phyloP scores from a whole-genome alignment of 805 yeast species.

The Teunomyces gatunensis region DNA sequence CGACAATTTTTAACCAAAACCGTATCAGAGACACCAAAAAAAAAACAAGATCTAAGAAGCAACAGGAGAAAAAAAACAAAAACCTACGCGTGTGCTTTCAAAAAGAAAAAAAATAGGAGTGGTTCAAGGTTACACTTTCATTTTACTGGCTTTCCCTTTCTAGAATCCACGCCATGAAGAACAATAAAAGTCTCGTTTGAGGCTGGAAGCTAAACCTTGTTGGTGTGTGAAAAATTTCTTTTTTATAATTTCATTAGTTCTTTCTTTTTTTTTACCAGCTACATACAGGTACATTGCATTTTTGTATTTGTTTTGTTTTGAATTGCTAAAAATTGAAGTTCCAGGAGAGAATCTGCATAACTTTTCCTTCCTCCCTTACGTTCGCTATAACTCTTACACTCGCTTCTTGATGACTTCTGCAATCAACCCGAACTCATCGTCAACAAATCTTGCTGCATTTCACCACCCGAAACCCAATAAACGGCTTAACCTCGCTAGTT shows the following conservation, averaged over 20 bases:
- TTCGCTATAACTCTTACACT: neutral
- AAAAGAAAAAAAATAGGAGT: neutral
- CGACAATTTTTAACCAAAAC: too few species aligned
- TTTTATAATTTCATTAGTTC: neutral
- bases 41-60: too few species aligned
- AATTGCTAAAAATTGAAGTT: conserved; percentile 1
- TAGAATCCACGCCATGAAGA: neutral
- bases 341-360: neutral
- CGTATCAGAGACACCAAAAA: too few species aligned
- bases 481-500: conserved; percentile 11
- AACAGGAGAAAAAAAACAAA: too few species aligned
- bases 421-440: conserved; percentile 38
- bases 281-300: neutral
- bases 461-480: conserved; percentile 20
- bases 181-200: neutral
- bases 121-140: neutral
- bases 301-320: neutral
- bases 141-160: neutral
- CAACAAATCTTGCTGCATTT: conserved; percentile 25
- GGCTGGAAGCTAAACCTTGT: neutral
- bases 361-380: neutral
- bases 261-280: neutral
- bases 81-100: too few species aligned
- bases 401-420: conserved; percentile 10
- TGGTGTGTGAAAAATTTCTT: neutral